Conservation (phyloP, 441 rosid species). For the Biscutella laevigata region DNA sequence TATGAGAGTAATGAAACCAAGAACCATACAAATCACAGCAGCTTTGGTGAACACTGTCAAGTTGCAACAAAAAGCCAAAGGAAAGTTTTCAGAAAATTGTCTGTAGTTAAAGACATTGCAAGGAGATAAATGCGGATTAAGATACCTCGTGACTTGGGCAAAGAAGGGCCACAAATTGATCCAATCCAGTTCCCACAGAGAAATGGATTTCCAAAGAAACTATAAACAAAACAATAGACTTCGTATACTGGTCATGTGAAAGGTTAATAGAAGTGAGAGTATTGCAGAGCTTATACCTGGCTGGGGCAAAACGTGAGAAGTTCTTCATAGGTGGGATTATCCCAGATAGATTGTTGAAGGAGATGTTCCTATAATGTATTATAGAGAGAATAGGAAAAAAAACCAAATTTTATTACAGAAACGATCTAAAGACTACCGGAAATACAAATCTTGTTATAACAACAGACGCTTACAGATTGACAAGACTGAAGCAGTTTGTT, state of each 20-base stretch:
- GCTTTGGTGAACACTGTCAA: constrained; percentile 50
- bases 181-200: constrained; percentile 84
- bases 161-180: constrained; percentile 54
- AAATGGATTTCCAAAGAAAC: constrained; percentile 69
- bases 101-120: not conserved
- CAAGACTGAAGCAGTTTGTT: constrained; percentile 67
- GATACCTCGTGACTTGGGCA: constrained; percentile 50
- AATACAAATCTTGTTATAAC: not conserved
- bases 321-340: constrained; percentile 50
- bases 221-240: constrained; percentile 17
- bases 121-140: not conserved
- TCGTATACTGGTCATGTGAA: not conserved
- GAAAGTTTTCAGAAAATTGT: not conserved
- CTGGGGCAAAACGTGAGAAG: constrained; percentile 52
- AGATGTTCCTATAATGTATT: constrained; percentile 50
- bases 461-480: constrained; percentile 33
- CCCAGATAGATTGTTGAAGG: constrained; percentile 84
- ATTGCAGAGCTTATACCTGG: constrained; percentile 38
- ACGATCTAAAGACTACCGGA: not conserved
- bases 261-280: not conserved
- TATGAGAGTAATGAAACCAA: constrained; percentile 52
- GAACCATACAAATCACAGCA: constrained; percentile 46
- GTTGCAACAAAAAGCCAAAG: not conserved
- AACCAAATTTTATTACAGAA: not conserved
- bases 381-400: not conserved